Evolutionary conservation across 2,329 filamentous ascomycete species (phyloP).

Genomic region (Ampelomyces quisqualis): DNA sequence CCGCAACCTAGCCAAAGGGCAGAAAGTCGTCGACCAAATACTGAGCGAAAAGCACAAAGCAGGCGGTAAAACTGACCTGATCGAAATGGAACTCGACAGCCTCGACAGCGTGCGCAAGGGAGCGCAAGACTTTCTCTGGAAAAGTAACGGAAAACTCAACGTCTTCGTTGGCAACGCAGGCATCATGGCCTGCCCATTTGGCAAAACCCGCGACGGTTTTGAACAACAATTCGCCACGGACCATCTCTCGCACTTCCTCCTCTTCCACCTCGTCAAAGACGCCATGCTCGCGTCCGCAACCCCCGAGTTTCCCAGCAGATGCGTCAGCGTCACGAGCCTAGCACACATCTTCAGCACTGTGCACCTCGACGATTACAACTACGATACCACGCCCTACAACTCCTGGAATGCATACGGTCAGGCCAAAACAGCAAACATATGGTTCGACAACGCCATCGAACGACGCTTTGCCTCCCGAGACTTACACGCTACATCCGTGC

Average conservation of each 20-base stretch:
- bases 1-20: conserved; percentile 39
- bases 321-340: conserved; percentile 38
- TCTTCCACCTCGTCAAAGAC: conserved; percentile 54
- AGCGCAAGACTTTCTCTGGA: conserved; percentile 6
- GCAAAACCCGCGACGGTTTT: conserved; percentile 33
- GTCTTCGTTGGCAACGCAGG: conserved; percentile 32
- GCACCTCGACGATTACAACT: conserved; percentile 47
- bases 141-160: conserved; percentile 14
- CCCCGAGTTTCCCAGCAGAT: conserved; percentile 28
- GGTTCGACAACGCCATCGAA: conserved; percentile 24
- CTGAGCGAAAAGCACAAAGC: conserved; percentile 1
- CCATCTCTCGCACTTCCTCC: conserved; percentile 52
- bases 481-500: conserved; percentile 19
- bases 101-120: conserved; percentile 13
- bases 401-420: conserved; percentile 50
- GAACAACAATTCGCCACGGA: conserved; percentile 48
- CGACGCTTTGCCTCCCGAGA: conserved; percentile 11
- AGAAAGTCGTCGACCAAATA: conserved; percentile 6
- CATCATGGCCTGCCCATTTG: conserved; percentile 35
- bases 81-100: conserved; percentile 20
- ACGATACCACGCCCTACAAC: conserved; percentile 36
- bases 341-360: conserved; percentile 43
- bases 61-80: conserved; percentile 11
- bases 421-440: conserved; percentile 54
- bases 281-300: conserved; percentile 45